These are phyloP conservation scores for Astrocystis sublimbata DNA, from an alignment of 495 filamentous ascomycete genomes.

Conservation along the genomic window DNA sequence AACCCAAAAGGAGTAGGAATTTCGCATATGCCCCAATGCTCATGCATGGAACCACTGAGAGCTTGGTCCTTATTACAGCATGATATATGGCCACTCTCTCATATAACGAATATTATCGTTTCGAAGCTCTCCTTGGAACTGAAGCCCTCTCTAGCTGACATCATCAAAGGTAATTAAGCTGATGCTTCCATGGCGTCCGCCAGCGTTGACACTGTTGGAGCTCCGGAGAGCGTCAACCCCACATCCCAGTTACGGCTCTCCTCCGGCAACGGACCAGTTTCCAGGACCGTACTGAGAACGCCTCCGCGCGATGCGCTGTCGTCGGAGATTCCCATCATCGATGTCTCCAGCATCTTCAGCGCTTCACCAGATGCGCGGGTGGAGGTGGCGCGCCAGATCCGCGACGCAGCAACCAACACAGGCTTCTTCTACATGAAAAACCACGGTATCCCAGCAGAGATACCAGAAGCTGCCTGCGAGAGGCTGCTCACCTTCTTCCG, in stretches of 20 bases:
- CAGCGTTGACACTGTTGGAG: not conserved
- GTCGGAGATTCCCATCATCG: slow-evolving; percentile 55
- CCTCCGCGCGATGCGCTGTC: slow-evolving; percentile 42
- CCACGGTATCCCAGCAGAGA: slow-evolving; percentile 47
- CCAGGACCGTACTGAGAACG: slow-evolving; percentile 36
- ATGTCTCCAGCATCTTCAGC: slow-evolving; percentile 43
- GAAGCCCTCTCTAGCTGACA: no score
- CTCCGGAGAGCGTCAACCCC: not conserved
- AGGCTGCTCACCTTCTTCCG: slow-evolving; percentile 48
- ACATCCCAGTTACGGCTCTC: slow-evolving; percentile 39
- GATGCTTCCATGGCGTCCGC: slow-evolving; percentile 9
- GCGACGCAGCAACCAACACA: slow-evolving; percentile 41
- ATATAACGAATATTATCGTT: no score
- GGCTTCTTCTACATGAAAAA: slow-evolving; percentile 57
- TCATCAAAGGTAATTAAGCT: not conserved
- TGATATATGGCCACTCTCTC: no score
- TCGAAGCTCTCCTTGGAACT: no score
- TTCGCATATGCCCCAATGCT: no score
- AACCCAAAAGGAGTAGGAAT: no score
- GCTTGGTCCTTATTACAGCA: no score
- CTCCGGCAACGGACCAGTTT: slow-evolving; percentile 43
- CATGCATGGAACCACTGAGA: no score
- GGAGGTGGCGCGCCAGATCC: slow-evolving; percentile 41
- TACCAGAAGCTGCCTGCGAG: slow-evolving; percentile 34
- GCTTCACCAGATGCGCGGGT: slow-evolving; percentile 32